These are phyloP conservation scores for Brasenia schreberi DNA, from an alignment of 164 flowering plant genomes.

Conservation along the genomic window DNA sequence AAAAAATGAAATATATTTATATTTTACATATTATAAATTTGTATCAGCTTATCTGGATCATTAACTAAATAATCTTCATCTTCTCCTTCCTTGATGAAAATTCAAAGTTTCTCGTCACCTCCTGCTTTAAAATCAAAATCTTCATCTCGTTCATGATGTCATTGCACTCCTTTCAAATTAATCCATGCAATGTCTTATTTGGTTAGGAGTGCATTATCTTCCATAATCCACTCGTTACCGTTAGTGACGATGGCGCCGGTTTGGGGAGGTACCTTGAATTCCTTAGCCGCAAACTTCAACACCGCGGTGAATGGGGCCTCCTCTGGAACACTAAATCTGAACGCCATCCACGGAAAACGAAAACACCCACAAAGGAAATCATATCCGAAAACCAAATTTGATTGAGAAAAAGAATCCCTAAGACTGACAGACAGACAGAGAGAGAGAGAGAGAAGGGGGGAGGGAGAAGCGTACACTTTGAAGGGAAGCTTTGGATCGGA, in stretches of 20 bases:
- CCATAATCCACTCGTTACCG: no score
- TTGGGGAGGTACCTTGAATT: slow-evolving; percentile 97
- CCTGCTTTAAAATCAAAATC: no score
- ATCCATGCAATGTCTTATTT: no score
- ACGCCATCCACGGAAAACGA: not conserved
- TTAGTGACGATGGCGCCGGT: slow-evolving; percentile 99
- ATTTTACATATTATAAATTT: no score
- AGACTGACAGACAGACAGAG: not conserved
- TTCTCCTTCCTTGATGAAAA: no score
- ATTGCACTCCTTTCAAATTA: no score
- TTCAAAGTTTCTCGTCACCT: no score
- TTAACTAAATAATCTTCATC: no score
- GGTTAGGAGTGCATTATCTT: no score
- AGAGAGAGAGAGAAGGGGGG: not conserved
- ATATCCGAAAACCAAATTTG: not conserved
- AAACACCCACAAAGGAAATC: not conserved
- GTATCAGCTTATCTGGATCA: no score
- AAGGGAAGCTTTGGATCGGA: slow-evolving; percentile 99
- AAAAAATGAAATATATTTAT: no score
- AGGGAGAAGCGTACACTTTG: slow-evolving; percentile 55
- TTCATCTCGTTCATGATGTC: no score
- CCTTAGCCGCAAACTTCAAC: slow-evolving; percentile 91
- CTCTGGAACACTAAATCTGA: slow-evolving; percentile 92
- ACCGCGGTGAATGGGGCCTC: slow-evolving; percentile 97
- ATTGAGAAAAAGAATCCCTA: not conserved